phyloP scores from a whole-genome alignment of 148 eudicot genomes.

The Amaranthus palmeri region DNA sequence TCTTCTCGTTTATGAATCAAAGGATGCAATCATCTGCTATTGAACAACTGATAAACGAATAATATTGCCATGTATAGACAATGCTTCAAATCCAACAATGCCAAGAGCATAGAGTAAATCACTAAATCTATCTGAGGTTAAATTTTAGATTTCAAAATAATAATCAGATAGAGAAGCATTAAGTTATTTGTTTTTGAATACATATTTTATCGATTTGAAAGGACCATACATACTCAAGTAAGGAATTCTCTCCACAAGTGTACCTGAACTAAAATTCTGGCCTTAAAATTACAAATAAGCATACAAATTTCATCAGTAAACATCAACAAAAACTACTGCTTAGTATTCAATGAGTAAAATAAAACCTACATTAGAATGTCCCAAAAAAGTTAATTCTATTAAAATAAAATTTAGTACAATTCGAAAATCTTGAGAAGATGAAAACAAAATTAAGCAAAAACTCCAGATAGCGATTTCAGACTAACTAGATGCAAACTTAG shows the following conservation, averaged over 20 bases:
- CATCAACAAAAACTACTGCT: neutral
- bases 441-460: neutral
- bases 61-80: neutral
- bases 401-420: neutral
- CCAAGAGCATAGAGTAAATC: neutral
- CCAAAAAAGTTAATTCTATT: neutral
- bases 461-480: neutral
- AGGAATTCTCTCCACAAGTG: too few relatives aligned
- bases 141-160: too few relatives aligned
- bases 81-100: neutral
- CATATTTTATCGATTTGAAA: too few relatives aligned
- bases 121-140: too few relatives aligned
- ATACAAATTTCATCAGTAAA: neutral
- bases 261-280: too few relatives aligned
- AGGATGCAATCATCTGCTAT: neutral
- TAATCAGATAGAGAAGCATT: too few relatives aligned
- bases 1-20: neutral
- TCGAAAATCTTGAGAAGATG: neutral
- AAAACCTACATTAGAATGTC: neutral
- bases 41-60: neutral
- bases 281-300: neutral
- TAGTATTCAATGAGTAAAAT: neutral
- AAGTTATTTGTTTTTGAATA: too few relatives aligned
- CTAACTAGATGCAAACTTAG: too few relatives aligned
- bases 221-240: too few relatives aligned